These are phyloP conservation scores for Aspergillus clavatus DNA, from an alignment of 2,329 filamentous ascomycete genomes.

Conservation along the genomic window DNA sequence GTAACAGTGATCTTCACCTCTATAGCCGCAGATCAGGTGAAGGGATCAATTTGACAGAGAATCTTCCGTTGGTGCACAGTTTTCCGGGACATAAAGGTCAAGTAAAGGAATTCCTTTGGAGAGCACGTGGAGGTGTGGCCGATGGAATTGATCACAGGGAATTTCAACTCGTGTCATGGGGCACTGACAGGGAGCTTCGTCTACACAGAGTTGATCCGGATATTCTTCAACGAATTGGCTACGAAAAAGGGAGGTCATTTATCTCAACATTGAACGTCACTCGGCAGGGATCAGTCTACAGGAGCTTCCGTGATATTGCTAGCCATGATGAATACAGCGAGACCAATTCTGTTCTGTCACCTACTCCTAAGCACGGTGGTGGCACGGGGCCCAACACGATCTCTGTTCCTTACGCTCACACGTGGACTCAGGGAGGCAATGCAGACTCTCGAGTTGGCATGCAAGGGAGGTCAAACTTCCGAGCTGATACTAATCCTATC, in stretches of 20 bases:
- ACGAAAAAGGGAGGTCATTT: constrained; percentile 63
- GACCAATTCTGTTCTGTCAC: constrained; percentile 23
- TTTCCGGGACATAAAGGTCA: constrained; percentile 56
- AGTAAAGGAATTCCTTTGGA: constrained; percentile 90
- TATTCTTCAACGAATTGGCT: constrained; percentile 64
- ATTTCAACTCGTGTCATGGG: constrained; percentile 91
- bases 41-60: constrained; percentile 32
- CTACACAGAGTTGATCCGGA: constrained; percentile 67
- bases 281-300: constrained; percentile 77
- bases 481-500: constrained; percentile 54
- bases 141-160: constrained; percentile 76
- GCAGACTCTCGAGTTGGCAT: constrained; percentile 47
- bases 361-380: constrained; percentile 13
- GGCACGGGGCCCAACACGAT: constrained; percentile 46
- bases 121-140: constrained; percentile 64
- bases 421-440: constrained; percentile 42
- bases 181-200: constrained; percentile 75
- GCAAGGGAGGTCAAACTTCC: constrained; percentile 44
- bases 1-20: constrained; percentile 76
- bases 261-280: constrained; percentile 66
- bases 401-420: constrained; percentile 50
- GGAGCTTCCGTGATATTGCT: constrained; percentile 73
- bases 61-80: constrained; percentile 44
- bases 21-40: constrained; percentile 61
- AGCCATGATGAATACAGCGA: constrained; percentile 55